phyloP scores from a whole-genome alignment of 2,329 filamentous ascomycete genomes.

The Fusarium acutatum region DNA sequence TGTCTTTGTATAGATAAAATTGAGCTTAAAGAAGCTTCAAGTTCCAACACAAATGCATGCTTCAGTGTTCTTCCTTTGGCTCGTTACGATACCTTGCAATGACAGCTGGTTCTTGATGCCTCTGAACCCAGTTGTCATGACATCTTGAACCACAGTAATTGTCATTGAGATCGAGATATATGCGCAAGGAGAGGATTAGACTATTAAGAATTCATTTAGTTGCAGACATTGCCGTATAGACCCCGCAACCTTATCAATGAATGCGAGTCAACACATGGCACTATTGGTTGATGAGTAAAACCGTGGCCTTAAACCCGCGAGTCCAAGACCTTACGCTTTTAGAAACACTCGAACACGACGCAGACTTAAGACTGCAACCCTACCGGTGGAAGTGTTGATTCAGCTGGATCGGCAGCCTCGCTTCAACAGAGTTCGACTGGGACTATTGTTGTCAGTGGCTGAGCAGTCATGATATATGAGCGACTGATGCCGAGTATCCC shows the following conservation, averaged over 20 bases:
- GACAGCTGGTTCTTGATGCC: neutral
- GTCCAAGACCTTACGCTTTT: neutral
- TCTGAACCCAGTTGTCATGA: constrained; percentile 2
- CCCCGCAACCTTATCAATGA: neutral
- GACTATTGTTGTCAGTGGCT: neutral
- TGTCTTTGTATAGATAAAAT: neutral
- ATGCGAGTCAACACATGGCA: neutral
- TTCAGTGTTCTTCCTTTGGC: neutral
- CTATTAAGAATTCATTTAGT: neutral
- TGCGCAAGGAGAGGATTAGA: neutral
- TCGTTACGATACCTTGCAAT: neutral
- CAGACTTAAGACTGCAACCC: neutral
- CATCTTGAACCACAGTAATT: neutral
- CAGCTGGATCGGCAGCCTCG: neutral
- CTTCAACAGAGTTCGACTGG: neutral
- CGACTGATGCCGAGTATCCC: neutral
- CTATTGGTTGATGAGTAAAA: neutral
- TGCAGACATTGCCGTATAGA: neutral
- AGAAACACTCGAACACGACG: neutral
- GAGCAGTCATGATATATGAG: neutral
- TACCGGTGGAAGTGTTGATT: neutral
- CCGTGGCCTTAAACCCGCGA: neutral
- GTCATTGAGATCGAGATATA: neutral
- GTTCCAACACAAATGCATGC: neutral
- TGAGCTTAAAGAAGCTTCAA: neutral